Evolutionary conservation across 257 asterid species (phyloP).

Genomic region (Capsicum pubescens): DNA sequence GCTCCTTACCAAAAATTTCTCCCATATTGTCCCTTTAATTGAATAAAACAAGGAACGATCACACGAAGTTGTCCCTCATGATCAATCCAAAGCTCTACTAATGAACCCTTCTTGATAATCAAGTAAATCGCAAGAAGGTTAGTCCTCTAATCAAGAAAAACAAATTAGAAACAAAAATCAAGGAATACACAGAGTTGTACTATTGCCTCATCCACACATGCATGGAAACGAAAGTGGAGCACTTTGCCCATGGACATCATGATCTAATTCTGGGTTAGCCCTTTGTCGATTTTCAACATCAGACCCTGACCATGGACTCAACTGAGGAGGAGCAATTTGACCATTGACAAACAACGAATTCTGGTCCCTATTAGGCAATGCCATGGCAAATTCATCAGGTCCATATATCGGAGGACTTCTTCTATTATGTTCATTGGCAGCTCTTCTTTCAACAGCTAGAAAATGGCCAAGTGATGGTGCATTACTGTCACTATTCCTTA

Average conservation of each 20-base stretch:
- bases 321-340: conserved; percentile 50
- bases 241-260: conserved; percentile 36
- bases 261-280: conserved; percentile 29
- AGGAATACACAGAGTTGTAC: background rate
- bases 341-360: conserved; percentile 48
- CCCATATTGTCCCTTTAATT: background rate
- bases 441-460: conserved; percentile 59
- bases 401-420: conserved; percentile 44
- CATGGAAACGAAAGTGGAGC: conserved; percentile 47
- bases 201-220: conserved; percentile 41
- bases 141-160: background rate
- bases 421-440: conserved; percentile 44
- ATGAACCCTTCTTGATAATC: background rate
- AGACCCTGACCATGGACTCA: conserved; percentile 39
- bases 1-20: background rate
- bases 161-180: background rate
- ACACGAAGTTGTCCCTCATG: background rate
- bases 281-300: conserved; percentile 32
- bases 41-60: background rate
- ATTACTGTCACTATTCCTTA: conserved; percentile 17
- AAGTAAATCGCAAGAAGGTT: background rate
- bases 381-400: conserved; percentile 37
- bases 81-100: background rate
- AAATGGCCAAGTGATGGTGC: conserved; percentile 57
- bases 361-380: conserved; percentile 33